A percentile compares a stretch with the other conserved stretches of the same genome.
phyloP scores from a whole-genome alignment of 2,329 filamentous ascomycete species.

The Neonectria neomacrospora region DNA sequence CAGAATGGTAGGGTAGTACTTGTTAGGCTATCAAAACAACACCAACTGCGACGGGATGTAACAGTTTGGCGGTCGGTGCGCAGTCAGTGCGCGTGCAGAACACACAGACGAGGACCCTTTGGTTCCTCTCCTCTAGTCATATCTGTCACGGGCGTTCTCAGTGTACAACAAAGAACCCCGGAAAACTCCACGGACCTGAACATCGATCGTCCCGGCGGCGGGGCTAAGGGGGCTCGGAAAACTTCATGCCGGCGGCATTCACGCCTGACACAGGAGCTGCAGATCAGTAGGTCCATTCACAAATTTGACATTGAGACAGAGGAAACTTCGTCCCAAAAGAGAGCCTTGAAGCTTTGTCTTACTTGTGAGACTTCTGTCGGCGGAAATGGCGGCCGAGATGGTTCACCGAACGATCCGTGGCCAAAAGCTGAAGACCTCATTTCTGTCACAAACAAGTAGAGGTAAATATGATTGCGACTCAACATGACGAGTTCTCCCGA shows the following conservation, averaged over 20 bases:
- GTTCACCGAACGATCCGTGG: not conserved
- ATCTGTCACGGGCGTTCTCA: not conserved
- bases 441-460: too few species aligned
- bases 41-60: not conserved
- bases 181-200: constrained; percentile 1
- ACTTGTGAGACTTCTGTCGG: not conserved
- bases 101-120: not conserved
- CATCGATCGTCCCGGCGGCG: constrained; percentile 8
- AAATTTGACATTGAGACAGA: not conserved
- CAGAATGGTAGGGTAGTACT: not conserved
- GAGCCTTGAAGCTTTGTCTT: too few species aligned
- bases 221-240: constrained; percentile 18
- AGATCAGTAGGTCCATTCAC: not conserved
- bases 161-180: not conserved
- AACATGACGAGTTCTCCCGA: not conserved
- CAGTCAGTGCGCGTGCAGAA: not conserved
- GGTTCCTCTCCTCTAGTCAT: not conserved
- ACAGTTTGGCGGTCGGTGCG: not conserved
- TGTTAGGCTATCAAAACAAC: constrained; percentile 2
- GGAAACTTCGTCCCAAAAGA: not conserved
- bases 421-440: too few species aligned
- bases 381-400: not conserved
- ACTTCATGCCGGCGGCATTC: constrained; percentile 17
- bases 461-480: not conserved
- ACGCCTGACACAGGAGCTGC: constrained; percentile 10